Conservation (phyloP, 768 basidiomycete genomes). For the Tulasnella sp. region DNA sequence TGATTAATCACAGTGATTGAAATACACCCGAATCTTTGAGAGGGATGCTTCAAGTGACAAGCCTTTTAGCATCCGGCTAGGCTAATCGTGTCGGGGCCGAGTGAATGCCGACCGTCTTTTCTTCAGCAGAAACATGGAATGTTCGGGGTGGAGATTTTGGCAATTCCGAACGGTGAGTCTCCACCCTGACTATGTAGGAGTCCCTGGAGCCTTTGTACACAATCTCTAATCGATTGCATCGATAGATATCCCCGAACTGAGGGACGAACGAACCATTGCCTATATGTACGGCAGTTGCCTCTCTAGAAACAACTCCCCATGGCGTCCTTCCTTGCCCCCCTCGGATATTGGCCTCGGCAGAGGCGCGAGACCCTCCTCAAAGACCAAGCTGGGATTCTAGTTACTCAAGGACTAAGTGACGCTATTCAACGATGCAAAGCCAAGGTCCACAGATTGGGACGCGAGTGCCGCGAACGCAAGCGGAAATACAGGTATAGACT, state of each 20-base stretch:
- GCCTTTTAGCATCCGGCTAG: not conserved
- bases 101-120: not conserved
- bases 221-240: not conserved
- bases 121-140: not conserved
- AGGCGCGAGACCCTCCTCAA: not conserved
- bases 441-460: constrained; percentile 45
- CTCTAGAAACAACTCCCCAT: not conserved
- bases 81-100: not conserved
- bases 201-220: not conserved
- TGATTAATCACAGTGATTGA: not conserved
- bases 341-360: not conserved
- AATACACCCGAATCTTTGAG: not conserved
- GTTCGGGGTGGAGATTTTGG: not conserved
- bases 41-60: not conserved
- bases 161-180: not conserved
- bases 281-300: not conserved
- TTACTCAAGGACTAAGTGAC: constrained; percentile 45
- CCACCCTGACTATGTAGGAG: not conserved
- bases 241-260: not conserved
- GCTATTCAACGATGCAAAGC: constrained; percentile 46
- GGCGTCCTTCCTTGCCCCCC: not conserved
- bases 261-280: not conserved
- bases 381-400: constrained; percentile 38
- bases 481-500: constrained; percentile 47
- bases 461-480: constrained; percentile 47